Base-by-base conservation (phyloP, 192 early-diverging fungal species). In the Dissophora ornata region DNA sequence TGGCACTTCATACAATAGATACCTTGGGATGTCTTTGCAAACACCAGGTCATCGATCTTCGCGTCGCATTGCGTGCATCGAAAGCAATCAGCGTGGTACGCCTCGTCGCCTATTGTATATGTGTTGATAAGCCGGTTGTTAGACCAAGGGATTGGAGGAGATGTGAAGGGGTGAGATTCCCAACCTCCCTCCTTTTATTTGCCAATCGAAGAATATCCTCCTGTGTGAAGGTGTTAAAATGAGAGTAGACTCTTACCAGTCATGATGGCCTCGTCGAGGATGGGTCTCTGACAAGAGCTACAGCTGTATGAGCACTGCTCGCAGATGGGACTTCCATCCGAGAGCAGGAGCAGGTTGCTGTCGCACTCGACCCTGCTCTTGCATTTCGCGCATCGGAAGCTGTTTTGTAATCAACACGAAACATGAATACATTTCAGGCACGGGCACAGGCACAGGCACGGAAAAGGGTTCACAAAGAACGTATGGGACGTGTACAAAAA, bases 191-290 rank as follows among this genome's bases (percentile, higher is more conserved):
- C n/a, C n/a, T n/a, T n/a, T n/a, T n/a, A n/a, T n/a, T n/a, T n/a
- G n/a, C n/a, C n/a, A n/a, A n/a, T n/a, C n/a, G n/a, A n/a, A n/a
- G n/a, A n/a, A n/a, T n/a, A n/a, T n/a, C n/a, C n/a, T 7, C 29
- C 19, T 60, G 45, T 25, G 8, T 5, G 9, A 44, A 13, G 36
- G 7, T 9, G 36, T 38, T 13, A 13, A 6, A 38, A 38, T 38
- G 6, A 38, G 13, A 38, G 36, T 38, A 68, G 40, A 16, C 9
- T 4, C 50, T 81, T 80, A 88, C 87, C 92, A 42, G 92, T 92
- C 74, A 94, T 90, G 40, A 94, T 91, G n/a, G 92, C 91, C 68
- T 94, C 92, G 57, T 94, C 91, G 5, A 85, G 85, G 54, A 94
- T 94, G 21, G 88, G 80, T 67, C 86, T 83, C 46, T 86, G 90